A percentile compares a stretch with the other conserved stretches of the same genome.
Evolutionary conservation across 352 stramenopile species (phyloP).

Genomic region (Pythium brachiatum): DNA sequence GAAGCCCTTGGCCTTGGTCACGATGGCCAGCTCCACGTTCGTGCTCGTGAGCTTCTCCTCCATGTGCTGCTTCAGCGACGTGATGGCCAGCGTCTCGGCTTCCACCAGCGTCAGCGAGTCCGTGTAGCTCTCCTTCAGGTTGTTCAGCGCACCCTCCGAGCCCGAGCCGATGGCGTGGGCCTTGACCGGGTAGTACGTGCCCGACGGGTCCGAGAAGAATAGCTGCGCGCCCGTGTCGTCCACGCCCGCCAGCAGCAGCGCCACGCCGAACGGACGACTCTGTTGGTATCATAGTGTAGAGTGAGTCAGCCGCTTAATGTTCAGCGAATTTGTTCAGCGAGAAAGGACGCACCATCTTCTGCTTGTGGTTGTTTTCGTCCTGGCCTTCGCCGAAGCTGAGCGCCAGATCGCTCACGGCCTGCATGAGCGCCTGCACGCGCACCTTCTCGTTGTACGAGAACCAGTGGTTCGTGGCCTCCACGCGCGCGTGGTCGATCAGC

Average conservation of each 20-base stretch:
- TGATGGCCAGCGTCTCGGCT: slow-evolving; percentile 95
- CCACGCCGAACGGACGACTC: slow-evolving; percentile 97
- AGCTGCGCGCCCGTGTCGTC: slow-evolving; percentile 94
- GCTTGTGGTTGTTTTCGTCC: slow-evolving; percentile 94
- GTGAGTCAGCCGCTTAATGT: too few relatives aligned
- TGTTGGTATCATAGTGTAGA: slow-evolving; percentile 18
- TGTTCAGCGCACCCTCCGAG: slow-evolving; percentile 96
- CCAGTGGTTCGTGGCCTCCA: slow-evolving; percentile 98
- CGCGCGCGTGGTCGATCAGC: slow-evolving; percentile 98
- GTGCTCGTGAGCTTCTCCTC: slow-evolving; percentile 98
- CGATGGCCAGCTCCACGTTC: slow-evolving; percentile 97
- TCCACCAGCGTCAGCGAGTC: slow-evolving; percentile 95
- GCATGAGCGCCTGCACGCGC: slow-evolving; percentile 96
- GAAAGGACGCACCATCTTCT: slow-evolving; percentile 89
- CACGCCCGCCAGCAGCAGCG: slow-evolving; percentile 96
- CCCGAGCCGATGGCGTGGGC: slow-evolving; percentile 98
- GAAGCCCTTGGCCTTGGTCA: slow-evolving; percentile 95
- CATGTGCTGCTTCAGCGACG: slow-evolving; percentile 99
- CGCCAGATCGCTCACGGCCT: slow-evolving; percentile 98
- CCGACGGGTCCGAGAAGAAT: slow-evolving; percentile 97
- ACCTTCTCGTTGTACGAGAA: slow-evolving; percentile 99
- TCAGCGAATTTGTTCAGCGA: too few relatives aligned
- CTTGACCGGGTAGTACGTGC: slow-evolving; percentile 98
- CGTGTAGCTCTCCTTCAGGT: slow-evolving; percentile 98
- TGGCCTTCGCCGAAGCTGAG: slow-evolving; percentile 94